Base-by-base conservation (phyloP, 169 alveolate genomes). In the Plasmodium coatneyi region DNA sequence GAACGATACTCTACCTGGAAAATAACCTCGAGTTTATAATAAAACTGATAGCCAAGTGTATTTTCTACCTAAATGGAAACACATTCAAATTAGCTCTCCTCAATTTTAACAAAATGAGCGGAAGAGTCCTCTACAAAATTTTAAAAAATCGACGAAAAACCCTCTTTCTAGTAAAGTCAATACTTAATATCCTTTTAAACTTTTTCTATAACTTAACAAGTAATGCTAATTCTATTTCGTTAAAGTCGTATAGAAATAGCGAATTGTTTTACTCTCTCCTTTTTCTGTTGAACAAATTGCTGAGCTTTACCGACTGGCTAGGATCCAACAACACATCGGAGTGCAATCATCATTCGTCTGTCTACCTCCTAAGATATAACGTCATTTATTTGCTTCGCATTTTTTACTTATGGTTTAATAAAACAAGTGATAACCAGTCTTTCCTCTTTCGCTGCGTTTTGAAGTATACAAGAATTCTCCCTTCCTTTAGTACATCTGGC, bases 301-400 rank as follows among this genome's bases (percentile, higher is more conserved):
- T 91, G 14, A 91, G 95, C 76, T 91, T 91, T 91, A 81, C 39
- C 41, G 95, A 91, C 56, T 91, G 95, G 95, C 3, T 91, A 16
- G 95, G 95, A 9, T 91, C 95, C 19, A 91, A 91, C 74, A 91
- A 80, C 43, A 80, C 82, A 81, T 22, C 95, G 25, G 95, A 91
- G 71, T 81, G 82, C 56, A 91, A 91, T 82, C 95, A 91, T 49
- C 92, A 91, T 28, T 32, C 92, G n/a, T 91, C 95, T 71, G 82
- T 91, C n/a, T 91, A 43, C 83, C 25, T 82, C 9, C 41, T 91
- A 81, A 60, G 95, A 80, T 82, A 91, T 91, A 70, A 81, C 52
- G 81, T 91, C 9, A 80, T 91, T 22, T 91, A 91, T 19, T 80
- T 91, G 34, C 72, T 91, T 71, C 81, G 95, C 54, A 91, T 91